Percentiles rank a stretch among this genome's conserved stretches.
Conservation (phyloP, 192 early-diverging fungal genomes). For the Coemansia sp. region DNA sequence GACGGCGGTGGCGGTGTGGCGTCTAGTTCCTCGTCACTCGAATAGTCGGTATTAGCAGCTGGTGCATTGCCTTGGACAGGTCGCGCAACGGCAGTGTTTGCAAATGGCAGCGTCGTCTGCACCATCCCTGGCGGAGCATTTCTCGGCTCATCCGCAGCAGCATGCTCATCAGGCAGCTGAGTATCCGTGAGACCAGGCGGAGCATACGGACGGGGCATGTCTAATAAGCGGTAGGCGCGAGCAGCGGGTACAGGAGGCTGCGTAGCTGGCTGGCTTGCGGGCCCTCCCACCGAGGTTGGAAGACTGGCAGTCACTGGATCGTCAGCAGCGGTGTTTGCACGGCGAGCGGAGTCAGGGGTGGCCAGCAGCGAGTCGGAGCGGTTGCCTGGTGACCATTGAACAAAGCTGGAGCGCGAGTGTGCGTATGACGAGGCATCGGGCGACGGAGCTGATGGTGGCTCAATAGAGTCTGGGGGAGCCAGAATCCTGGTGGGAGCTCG, state of each 20-base stretch:
- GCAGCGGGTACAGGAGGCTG: not conserved
- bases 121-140: conserved; percentile 32
- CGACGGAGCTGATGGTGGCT: conserved; percentile 3
- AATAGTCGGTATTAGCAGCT: conserved; percentile 11
- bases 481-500: not conserved
- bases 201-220: conserved; percentile 47
- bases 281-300: not conserved
- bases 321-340: not conserved
- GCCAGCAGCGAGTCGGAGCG: conserved; percentile 18
- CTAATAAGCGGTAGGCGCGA: conserved; percentile 33
- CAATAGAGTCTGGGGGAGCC: not conserved
- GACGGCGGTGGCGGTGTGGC: conserved; percentile 50
- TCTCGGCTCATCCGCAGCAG: not conserved
- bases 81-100: not conserved
- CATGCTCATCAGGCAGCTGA: conserved; percentile 7
- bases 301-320: not conserved
- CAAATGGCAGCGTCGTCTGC: conserved; percentile 38
- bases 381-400: not conserved
- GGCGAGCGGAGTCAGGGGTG: conserved; percentile 9
- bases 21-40: conserved; percentile 42
- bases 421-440: not conserved
- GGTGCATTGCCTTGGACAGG: not conserved
- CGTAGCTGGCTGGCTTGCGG: not conserved
- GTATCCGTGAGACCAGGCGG: conserved; percentile 47
- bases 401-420: not conserved